These are phyloP conservation scores for Suillus placidus DNA, from an alignment of 768 basidiomycete genomes.

Conservation along the genomic window DNA sequence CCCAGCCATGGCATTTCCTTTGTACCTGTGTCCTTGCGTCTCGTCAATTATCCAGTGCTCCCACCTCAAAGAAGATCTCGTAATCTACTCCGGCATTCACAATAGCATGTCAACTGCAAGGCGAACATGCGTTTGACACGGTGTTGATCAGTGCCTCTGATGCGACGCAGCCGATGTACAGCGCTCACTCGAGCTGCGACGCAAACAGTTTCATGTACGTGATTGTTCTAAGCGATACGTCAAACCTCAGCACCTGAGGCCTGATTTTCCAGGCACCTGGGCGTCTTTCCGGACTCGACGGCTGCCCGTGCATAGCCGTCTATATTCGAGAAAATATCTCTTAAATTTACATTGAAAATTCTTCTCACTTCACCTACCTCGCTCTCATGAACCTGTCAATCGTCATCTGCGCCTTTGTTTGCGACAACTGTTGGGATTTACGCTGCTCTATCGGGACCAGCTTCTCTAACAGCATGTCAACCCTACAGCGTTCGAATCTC, in stretches of 20 bases:
- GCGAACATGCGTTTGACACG: constrained; percentile 8
- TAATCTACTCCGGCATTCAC: constrained; percentile 1
- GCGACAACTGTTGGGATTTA: constrained; percentile 2
- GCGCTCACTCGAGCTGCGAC: background rate
- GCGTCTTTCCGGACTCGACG: background rate
- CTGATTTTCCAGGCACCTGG: background rate
- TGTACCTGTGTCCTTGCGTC: background rate
- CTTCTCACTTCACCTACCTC: background rate
- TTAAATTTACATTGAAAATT: background rate
- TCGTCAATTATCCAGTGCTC: constrained; percentile 1
- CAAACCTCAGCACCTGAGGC: background rate
- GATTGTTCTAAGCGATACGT: constrained; percentile 1
- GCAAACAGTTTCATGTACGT: background rate
- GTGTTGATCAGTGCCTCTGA: constrained; percentile 1
- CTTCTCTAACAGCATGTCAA: constrained; percentile 25
- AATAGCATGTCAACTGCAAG: constrained; percentile 8
- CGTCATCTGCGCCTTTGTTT: background rate
- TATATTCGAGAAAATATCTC: background rate
- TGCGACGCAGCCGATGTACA: constrained; percentile 3
- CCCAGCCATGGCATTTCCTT: background rate
- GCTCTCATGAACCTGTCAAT: background rate
- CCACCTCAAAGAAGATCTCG: background rate
- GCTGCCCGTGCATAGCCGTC: constrained; percentile 1
- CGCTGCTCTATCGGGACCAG: constrained; percentile 11
- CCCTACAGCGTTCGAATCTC: constrained; percentile 16